Conservation (phyloP, 1,139 yeast species). For the Meyerozyma elateridarum region DNA sequence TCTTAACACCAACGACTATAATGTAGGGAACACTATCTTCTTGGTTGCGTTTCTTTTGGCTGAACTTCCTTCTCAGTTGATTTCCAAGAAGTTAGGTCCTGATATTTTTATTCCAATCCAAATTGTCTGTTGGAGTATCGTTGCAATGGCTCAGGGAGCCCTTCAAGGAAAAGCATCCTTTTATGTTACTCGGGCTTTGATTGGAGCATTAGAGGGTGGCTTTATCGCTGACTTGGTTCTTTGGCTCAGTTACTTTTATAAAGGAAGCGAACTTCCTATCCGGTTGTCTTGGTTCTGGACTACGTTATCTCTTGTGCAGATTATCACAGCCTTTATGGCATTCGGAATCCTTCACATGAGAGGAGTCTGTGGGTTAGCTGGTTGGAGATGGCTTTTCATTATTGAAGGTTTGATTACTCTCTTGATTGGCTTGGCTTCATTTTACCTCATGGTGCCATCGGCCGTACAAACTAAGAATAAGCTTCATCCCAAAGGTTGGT, state of each 20-base stretch:
- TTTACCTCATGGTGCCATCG: conserved; percentile 10
- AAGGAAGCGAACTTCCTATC: conserved; percentile 44
- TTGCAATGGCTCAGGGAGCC: conserved; percentile 43
- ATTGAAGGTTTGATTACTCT: conserved; percentile 12
- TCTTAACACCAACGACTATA: conserved; percentile 44
- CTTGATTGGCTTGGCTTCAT: conserved; percentile 15
- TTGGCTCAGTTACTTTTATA: conserved; percentile 55
- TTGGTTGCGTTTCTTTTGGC: conserved; percentile 43
- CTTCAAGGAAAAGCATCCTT: conserved; percentile 31
- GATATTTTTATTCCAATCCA: conserved; percentile 53
- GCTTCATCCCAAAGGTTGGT: conserved; percentile 14
- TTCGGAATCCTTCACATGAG: conserved; percentile 42
- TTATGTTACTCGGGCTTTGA: conserved; percentile 38
- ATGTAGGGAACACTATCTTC: conserved; percentile 43
- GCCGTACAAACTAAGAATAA: conserved; percentile 3
- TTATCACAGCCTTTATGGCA: conserved; percentile 39
- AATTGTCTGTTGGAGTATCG: conserved; percentile 47
- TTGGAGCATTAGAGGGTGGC: conserved; percentile 53
- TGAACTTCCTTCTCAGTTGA: conserved; percentile 52
- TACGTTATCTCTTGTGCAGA: conserved; percentile 37
- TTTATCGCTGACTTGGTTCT: conserved; percentile 51
- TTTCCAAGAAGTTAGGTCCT: conserved; percentile 49
- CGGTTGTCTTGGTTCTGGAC: conserved; percentile 50
- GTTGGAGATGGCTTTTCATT: conserved; percentile 13
- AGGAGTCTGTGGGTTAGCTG: conserved; percentile 27